Percentiles rank a stretch among this genome's conserved stretches.
Evolutionary conservation across 2,329 filamentous ascomycete species (phyloP).

Genomic region (Penicillium vulpinum): DNA sequence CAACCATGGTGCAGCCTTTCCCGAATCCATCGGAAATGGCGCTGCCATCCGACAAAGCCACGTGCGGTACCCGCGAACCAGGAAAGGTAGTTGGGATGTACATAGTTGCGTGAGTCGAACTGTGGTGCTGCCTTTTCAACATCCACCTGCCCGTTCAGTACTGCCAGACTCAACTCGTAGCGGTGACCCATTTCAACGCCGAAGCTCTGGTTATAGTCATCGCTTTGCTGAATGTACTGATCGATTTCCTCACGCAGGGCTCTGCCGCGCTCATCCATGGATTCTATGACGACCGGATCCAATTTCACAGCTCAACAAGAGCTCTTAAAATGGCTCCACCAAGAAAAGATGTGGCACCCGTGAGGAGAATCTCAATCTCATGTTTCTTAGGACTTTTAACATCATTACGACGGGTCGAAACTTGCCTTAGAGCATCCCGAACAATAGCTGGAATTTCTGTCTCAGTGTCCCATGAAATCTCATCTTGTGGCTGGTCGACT

Average conservation of each 20-base stretch:
- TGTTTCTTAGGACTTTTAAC: too few species aligned
- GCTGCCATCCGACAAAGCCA: constrained; percentile 6
- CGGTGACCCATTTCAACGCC: not conserved
- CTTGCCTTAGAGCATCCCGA: too few species aligned
- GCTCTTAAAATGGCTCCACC: too few species aligned
- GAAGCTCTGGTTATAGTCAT: not conserved
- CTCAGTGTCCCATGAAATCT: too few species aligned
- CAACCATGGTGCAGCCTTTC: constrained; percentile 9
- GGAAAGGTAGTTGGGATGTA: constrained; percentile 10
- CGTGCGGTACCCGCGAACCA: constrained; percentile 12
- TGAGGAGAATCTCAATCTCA: too few species aligned
- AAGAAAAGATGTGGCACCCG: too few species aligned
- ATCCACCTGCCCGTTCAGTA: not conserved
- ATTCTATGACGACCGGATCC: not conserved
- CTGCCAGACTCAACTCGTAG: not conserved
- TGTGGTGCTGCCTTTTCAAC: not conserved
- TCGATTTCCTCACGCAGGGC: not conserved
- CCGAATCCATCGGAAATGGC: constrained; percentile 8
- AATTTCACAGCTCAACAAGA: not conserved
- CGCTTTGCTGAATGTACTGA: not conserved
- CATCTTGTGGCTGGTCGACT: too few species aligned
- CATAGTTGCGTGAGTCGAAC: constrained; percentile 4
- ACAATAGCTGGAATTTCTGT: too few species aligned
- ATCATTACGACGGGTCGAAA: too few species aligned
- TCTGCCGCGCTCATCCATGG: not conserved